Conservation (phyloP, 345 rosid species). For the Zanthoxylum bungeanum region DNA sequence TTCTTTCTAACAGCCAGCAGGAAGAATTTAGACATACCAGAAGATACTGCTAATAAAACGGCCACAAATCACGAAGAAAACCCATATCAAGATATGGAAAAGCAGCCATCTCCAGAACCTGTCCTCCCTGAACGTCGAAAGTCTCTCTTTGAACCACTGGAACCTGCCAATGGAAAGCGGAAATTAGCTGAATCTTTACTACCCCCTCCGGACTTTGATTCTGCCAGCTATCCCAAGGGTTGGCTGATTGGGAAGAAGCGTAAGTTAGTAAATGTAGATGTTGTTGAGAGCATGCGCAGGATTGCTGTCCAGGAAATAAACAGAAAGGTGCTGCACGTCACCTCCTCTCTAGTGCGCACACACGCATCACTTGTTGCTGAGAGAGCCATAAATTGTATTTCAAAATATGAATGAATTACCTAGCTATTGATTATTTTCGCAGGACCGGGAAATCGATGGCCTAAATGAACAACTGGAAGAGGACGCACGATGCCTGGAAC, state of each 20-base stretch:
- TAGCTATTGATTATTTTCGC: slow-evolving; percentile 13
- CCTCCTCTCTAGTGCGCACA: neutral
- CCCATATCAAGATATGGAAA: slow-evolving; percentile 36
- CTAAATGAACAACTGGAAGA: slow-evolving; percentile 92
- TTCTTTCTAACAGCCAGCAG: slow-evolving; percentile 56
- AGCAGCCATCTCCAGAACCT: slow-evolving; percentile 30
- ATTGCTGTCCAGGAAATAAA: slow-evolving; percentile 96
- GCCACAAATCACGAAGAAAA: slow-evolving; percentile 47
- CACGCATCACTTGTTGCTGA: neutral
- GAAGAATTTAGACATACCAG: slow-evolving; percentile 38
- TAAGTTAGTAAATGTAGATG: slow-evolving; percentile 88
- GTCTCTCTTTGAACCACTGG: slow-evolving; percentile 89
- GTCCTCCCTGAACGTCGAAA: slow-evolving; percentile 68
- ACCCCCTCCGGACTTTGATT: slow-evolving; percentile 92
- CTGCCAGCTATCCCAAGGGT: slow-evolving; percentile 78
- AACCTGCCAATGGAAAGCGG: slow-evolving; percentile 52
- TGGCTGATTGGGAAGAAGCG: slow-evolving; percentile 96
- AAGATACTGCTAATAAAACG: slow-evolving; percentile 33
- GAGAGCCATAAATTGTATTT: neutral
- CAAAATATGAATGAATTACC: neutral
- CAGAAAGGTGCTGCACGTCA: slow-evolving; percentile 58
- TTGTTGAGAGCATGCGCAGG: slow-evolving; percentile 95
- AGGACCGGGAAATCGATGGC: slow-evolving; percentile 90
- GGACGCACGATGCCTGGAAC: slow-evolving; percentile 76
- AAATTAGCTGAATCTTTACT: slow-evolving; percentile 65